A percentile compares a stretch with the other conserved stretches of the same genome.
phyloP scores from a whole-genome alignment of 2,329 filamentous ascomycete species.

The Leptographium radiaticola region DNA sequence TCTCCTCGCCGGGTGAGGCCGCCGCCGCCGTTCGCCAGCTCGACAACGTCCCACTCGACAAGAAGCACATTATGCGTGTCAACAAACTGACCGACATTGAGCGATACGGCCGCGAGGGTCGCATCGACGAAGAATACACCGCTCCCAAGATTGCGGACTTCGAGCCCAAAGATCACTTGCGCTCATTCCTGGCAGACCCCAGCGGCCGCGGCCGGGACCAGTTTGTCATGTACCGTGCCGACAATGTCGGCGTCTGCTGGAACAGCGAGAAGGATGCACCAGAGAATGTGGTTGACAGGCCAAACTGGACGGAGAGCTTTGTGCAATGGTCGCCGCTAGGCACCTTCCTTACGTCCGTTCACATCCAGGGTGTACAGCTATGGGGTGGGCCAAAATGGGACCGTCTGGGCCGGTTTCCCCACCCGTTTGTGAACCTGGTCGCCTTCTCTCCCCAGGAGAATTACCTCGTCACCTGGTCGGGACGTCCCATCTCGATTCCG shows the following conservation, averaged over 20 bases:
- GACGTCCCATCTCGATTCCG: slow-evolving; percentile 81
- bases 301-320: slow-evolving; percentile 96
- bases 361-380: slow-evolving; percentile 90
- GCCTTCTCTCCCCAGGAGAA: slow-evolving; percentile 91
- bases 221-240: slow-evolving; percentile 86
- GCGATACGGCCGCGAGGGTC: slow-evolving; percentile 85
- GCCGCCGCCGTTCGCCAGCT: slow-evolving; percentile 80
- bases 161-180: slow-evolving; percentile 81
- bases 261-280: slow-evolving; percentile 91
- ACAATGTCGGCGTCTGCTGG: slow-evolving; percentile 92
- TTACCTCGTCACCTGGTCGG: slow-evolving; percentile 94
- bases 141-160: slow-evolving; percentile 74
- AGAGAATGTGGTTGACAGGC: slow-evolving; percentile 79
- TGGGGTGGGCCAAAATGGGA: slow-evolving; percentile 90
- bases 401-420: slow-evolving; percentile 82
- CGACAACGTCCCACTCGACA: slow-evolving; percentile 79
- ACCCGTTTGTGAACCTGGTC: slow-evolving; percentile 89
- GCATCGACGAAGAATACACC: slow-evolving; percentile 82
- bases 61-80: slow-evolving; percentile 87
- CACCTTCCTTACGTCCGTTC: slow-evolving; percentile 87
- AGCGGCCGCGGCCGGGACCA: slow-evolving; percentile 76
- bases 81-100: slow-evolving; percentile 99
- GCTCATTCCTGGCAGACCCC: slow-evolving; percentile 82
- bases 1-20: slow-evolving; percentile 80
- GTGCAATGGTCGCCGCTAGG: slow-evolving; percentile 95